Evolutionary conservation across 164 flowering plant genomes (phyloP).

Genomic region (Magnolia officinalis): DNA sequence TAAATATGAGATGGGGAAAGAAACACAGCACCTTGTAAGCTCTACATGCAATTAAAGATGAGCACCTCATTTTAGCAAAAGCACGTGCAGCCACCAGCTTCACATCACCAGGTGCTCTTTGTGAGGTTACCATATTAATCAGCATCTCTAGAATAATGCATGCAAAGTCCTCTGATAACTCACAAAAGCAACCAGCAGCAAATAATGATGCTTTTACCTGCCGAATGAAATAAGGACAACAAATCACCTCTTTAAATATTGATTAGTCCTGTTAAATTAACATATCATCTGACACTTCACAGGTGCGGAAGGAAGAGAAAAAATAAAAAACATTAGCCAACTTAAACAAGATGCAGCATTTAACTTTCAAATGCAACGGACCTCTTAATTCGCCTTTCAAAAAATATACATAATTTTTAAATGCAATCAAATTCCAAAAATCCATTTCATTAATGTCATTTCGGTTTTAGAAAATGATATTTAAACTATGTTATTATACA

Average conservation of each 20-base stretch:
- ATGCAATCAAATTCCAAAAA: background rate
- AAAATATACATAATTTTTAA: background rate
- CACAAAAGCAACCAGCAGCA: constrained; percentile 79
- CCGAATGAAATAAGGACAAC: background rate
- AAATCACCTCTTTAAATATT: background rate
- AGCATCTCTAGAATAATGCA: constrained; percentile 52
- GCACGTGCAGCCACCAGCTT: constrained; percentile 50
- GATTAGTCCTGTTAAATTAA: background rate
- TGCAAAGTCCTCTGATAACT: constrained; percentile 71
- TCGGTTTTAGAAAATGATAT: background rate
- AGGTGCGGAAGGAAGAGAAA: background rate
- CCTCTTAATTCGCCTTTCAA: background rate
- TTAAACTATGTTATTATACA: too few species aligned
- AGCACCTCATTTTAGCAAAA: constrained; percentile 52
- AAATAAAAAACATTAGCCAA: background rate
- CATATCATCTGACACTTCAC: background rate
- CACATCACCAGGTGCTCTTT: constrained; percentile 21
- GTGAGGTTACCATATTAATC: constrained; percentile 38
- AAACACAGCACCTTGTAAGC: constrained; percentile 64
- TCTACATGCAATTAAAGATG: constrained; percentile 43
- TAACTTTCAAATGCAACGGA: background rate
- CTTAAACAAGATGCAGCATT: background rate
- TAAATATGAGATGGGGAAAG: constrained; percentile 1
- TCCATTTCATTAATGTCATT: background rate
- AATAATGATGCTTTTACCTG: constrained; percentile 82